Evolutionary conservation across 176 grass and related monocot genomes (phyloP), one percentile per base, ranked within the genome.

Genomic region (Eragrostis nindensis): DNA sequence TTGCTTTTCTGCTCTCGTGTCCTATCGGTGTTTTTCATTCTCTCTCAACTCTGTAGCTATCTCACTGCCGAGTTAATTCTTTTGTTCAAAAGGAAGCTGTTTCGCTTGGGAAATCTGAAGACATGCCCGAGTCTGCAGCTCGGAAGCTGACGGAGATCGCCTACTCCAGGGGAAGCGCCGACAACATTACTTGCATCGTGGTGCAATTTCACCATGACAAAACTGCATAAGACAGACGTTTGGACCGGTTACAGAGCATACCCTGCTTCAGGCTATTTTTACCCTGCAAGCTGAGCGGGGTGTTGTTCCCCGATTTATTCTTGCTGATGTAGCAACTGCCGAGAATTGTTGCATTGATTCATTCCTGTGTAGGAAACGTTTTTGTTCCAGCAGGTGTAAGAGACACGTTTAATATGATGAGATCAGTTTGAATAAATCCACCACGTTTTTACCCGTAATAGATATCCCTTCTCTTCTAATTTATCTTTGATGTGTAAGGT

Each of bases 101-200:
- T 57, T 82, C 83, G 50, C 82, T 97, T 19, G 90, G 83, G 42
- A 97, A 89, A 85, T 75, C 82, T 9, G 93, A 97, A 89, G 90
- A 85, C 10, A 36, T 77, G 42, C 88, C 93, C 3, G 85, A 97
- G 83, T 82, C 82, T 3, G 80, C 85, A 26, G 93, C 90, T 25
- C 81, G 83, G 80, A 93, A 88, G 77, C 80, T 97, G 26, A 88
- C 79, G 26, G 90, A 93, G 80, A 81, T 85, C 11, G 90, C 93
- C 42, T 97, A 86, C 49, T 81, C 88, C 42, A 73, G 79, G 4
- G 88, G 86, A 71, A 93, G 88, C 19, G 76, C 88, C 8, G 93
- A 97, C 80, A 97, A 97, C 74, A 93, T 97, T 66, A 93, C 93
- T 62, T 97, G 88, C 73, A 89, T 97, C 43, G 93, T 97, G 83